Base-by-base conservation (phyloP, 768 basidiomycete genomes). In the Dacryopinax spathularia region DNA sequence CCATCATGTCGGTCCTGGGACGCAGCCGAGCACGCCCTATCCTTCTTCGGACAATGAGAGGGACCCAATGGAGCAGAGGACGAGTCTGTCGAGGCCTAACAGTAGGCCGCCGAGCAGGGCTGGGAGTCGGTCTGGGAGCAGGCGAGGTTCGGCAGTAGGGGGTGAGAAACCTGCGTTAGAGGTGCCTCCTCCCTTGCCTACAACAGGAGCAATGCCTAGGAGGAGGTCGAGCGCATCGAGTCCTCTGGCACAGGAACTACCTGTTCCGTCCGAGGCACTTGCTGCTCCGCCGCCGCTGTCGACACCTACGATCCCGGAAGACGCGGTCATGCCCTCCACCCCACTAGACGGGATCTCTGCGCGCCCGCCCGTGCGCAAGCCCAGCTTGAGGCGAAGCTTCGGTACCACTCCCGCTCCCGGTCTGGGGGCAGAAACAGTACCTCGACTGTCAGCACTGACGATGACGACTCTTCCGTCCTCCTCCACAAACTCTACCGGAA, bases 1-100 rank as follows among this genome's bases (percentile, higher is more conserved):
- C 72, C 91, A 94, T 69, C 87, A 90, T 69, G 75, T 88, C 2
- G 86, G 85, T 1, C 82, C 86, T 10, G 77, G 83, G 1, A 88
- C 86, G 0, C 86, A 41, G 39, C 39, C 39, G 16, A 41, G 18
- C 39, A 41, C 39, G 22, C 39, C 39, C 18, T 15, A 22, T 22
- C 18, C 39, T 6, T 5, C 18, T 15, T 6, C 6, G 7, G 39
- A 18, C 7, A 22, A 22, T 15, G 39, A 41, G 39, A 18, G 18
- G 39, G 22, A 41, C 39, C 39, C 39, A 15, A 18, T 15, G 39
- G 39, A 41, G 7, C 39, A 41, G 35, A 41, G 39, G 18, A 41
- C 39, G 5, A 7, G 7, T 18, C 18, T 41, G 7, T 41, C 39
- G 4, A 6, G 39, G 7, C 39, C 39, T 5, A 22, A 22, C 18